These are phyloP conservation scores for Ophiostoma novo-ulmi DNA, from an alignment of 2,329 filamentous ascomycete genomes.

Conservation along the genomic window DNA sequence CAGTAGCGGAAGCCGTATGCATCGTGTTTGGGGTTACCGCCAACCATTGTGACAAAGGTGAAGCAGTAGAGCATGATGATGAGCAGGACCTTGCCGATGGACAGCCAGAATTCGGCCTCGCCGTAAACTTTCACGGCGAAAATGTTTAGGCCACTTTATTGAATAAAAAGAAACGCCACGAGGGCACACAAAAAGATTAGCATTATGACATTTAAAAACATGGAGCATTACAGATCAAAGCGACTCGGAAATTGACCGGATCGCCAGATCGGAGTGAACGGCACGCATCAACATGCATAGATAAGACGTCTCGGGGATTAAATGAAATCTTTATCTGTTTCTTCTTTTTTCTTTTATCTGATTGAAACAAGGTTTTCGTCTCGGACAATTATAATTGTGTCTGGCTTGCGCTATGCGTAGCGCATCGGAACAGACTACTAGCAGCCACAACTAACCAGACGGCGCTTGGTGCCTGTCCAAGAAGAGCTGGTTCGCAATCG, in stretches of 20 bases:
- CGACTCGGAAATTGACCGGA: not conserved
- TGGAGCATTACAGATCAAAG: not conserved
- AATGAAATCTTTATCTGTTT: conserved; percentile 3
- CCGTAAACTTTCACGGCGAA: conserved; percentile 37
- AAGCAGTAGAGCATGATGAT: conserved; percentile 55
- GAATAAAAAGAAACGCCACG: not conserved
- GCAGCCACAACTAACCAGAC: conserved; percentile 1
- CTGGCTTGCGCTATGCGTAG: conserved; percentile 7
- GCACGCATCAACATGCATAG: conserved; percentile 7
- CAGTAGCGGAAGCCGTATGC: conserved; percentile 43
- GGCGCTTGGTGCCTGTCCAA: conserved; percentile 7
- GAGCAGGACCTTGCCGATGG: conserved; percentile 42
- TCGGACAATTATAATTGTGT: not conserved
- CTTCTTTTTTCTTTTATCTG: conserved; percentile 4
- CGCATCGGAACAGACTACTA: conserved; percentile 3
- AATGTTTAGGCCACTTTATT: conserved; percentile 24
- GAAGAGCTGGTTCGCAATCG: not conserved
- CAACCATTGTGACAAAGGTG: conserved; percentile 52
- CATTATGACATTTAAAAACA: not conserved
- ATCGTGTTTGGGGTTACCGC: conserved; percentile 49
- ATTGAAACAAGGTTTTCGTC: not conserved
- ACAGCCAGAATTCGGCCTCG: conserved; percentile 47
- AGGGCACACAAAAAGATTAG: not conserved
- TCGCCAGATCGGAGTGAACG: not conserved
- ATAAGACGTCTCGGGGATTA: not conserved